Percentiles rank a stretch among this genome's conserved stretches.
These are phyloP conservation scores for Lactifluus volemus DNA, from an alignment of 768 basidiomycete species.

Conservation along the genomic window DNA sequence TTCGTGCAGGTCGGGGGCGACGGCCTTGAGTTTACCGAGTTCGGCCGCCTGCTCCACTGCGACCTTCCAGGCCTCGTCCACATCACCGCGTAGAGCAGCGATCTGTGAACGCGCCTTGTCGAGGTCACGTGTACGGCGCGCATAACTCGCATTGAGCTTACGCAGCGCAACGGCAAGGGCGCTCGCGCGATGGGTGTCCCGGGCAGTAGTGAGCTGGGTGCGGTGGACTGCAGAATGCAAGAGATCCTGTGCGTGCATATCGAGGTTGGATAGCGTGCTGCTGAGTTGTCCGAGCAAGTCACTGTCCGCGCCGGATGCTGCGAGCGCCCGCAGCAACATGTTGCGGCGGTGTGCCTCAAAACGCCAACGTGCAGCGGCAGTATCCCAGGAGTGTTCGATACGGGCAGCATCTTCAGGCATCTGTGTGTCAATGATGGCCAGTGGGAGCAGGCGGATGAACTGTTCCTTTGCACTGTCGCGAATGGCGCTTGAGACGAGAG, in stretches of 20 bases:
- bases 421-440: not conserved
- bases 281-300: slow-evolving; percentile 15
- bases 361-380: slow-evolving; percentile 14
- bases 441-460: slow-evolving; percentile 20
- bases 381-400: slow-evolving; percentile 10
- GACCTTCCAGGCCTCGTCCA: slow-evolving; percentile 75
- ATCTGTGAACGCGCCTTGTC: slow-evolving; percentile 39
- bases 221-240: slow-evolving; percentile 53
- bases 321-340: slow-evolving; percentile 17
- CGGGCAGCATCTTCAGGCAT: slow-evolving; percentile 3
- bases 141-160: slow-evolving; percentile 71
- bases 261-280: slow-evolving; percentile 9
- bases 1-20: slow-evolving; percentile 15
- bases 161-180: slow-evolving; percentile 69
- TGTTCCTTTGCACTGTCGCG: slow-evolving; percentile 19
- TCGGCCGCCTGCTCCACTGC: slow-evolving; percentile 66
- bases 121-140: slow-evolving; percentile 53
- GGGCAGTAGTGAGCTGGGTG: slow-evolving; percentile 48
- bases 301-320: slow-evolving; percentile 14
- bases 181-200: slow-evolving; percentile 65
- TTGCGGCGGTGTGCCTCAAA: slow-evolving; percentile 18
- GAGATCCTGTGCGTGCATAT: slow-evolving; percentile 35
- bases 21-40: slow-evolving; percentile 52
- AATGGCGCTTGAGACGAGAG: slow-evolving; percentile 19
- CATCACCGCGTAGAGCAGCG: slow-evolving; percentile 52